phyloP scores from a whole-genome alignment of 345 rosid genomes.

The Durio zibethinus region DNA sequence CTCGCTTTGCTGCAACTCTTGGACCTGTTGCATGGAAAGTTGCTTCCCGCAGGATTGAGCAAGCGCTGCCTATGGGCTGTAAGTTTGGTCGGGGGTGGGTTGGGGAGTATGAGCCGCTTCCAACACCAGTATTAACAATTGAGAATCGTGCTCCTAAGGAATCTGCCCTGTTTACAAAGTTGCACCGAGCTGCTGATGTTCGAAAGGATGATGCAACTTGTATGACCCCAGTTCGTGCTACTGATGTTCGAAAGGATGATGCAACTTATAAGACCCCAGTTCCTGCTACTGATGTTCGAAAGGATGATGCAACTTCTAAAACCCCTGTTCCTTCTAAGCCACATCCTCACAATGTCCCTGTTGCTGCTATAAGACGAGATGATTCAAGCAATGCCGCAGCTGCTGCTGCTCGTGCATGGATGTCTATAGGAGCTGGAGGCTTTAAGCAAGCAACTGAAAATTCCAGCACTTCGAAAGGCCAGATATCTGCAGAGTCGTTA shows the following conservation, averaged over 20 bases:
- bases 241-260: constrained; percentile 22
- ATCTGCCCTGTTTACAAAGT: constrained; percentile 33
- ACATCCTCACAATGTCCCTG: constrained; percentile 28
- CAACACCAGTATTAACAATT: constrained; percentile 66
- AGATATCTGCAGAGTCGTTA: constrained; percentile 54
- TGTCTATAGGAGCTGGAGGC: constrained; percentile 77
- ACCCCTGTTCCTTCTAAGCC: constrained; percentile 31
- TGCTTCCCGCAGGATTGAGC: constrained; percentile 76
- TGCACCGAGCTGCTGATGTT: constrained; percentile 26
- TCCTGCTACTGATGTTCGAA: constrained; percentile 21
- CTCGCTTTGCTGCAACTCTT: constrained; percentile 80
- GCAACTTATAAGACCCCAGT: constrained; percentile 31
- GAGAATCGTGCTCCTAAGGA: constrained; percentile 46
- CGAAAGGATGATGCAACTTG: constrained; percentile 28
- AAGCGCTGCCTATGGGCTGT: constrained; percentile 59
- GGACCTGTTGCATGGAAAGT: constrained; percentile 84
- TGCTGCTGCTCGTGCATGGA: constrained; percentile 81
- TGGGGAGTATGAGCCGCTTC: constrained; percentile 83
- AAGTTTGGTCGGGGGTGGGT: constrained; percentile 92
- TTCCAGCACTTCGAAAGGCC: constrained; percentile 41
- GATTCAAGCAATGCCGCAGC: constrained; percentile 63
- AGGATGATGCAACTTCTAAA: constrained; percentile 32
- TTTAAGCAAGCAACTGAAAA: constrained; percentile 48
- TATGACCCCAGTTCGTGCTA: constrained; percentile 29
- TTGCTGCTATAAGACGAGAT: constrained; percentile 44